phyloP scores from a whole-genome alignment of 306 rosid genomes.

The Ziziphus jujuba region DNA sequence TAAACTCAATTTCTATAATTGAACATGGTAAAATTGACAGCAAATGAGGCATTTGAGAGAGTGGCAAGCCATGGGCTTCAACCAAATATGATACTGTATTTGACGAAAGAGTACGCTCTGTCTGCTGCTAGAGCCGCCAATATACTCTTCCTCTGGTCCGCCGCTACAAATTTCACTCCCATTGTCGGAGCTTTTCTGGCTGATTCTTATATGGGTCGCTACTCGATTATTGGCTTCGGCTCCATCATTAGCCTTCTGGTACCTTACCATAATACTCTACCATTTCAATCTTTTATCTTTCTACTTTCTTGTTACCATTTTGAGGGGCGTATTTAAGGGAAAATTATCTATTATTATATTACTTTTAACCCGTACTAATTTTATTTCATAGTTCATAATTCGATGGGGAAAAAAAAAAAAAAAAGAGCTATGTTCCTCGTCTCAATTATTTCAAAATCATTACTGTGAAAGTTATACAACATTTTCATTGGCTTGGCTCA shows the following conservation, averaged over 20 bases:
- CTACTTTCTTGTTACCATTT: not conserved
- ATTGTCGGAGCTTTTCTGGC: constrained; percentile 28
- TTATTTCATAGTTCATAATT: too few species aligned
- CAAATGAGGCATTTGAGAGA: constrained; percentile 27
- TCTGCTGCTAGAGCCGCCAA: constrained; percentile 6
- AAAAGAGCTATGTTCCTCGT: too few species aligned
- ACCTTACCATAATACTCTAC: not conserved
- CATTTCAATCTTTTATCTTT: not conserved
- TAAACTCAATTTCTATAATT: too few species aligned
- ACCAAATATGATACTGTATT: constrained; percentile 31
- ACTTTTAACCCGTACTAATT: too few species aligned
- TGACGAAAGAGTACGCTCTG: constrained; percentile 27
- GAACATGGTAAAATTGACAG: not conserved
- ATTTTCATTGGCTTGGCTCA: too few species aligned
- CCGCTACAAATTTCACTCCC: constrained; percentile 22
- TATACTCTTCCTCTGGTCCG: constrained; percentile 26
- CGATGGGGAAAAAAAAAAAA: too few species aligned
- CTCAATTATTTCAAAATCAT: too few species aligned
- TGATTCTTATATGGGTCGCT: constrained; percentile 31
- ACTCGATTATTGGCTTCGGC: constrained; percentile 14
- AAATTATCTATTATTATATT: too few species aligned
- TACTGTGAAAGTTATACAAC: too few species aligned
- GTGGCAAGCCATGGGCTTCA: constrained; percentile 19
- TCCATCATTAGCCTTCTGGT: constrained; percentile 22
- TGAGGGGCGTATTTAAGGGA: too few species aligned